Conservation (phyloP, 805 yeast species). For the Candida alai region DNA sequence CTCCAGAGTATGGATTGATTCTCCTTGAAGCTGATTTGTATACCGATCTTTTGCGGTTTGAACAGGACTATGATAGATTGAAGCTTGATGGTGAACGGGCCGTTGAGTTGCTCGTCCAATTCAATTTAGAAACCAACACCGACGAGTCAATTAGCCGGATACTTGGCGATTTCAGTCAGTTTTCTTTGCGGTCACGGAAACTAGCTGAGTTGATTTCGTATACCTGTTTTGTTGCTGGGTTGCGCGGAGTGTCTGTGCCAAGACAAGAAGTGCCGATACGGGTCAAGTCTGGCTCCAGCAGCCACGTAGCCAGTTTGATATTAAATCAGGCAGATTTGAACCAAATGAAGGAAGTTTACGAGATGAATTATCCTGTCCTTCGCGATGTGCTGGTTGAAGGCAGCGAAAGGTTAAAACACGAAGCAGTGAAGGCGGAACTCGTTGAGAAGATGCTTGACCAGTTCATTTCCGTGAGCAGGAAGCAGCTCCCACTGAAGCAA, state of each 20-base stretch:
- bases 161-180: conserved; percentile 14
- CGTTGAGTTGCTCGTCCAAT: conserved; percentile 21
- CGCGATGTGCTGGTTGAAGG: not conserved
- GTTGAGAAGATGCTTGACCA: not conserved
- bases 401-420: not conserved
- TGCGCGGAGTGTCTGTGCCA: no score
- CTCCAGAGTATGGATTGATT: conserved; percentile 3
- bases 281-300: not conserved
- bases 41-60: conserved; percentile 1
- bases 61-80: not conserved
- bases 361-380: not conserved
- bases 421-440: not conserved
- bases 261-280: no score
- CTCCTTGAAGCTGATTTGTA: conserved; percentile 5
- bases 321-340: not conserved
- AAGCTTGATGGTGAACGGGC: conserved; percentile 11
- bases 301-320: conserved; percentile 1
- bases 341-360: not conserved
- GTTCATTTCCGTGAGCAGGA: not conserved
- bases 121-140: conserved; percentile 19
- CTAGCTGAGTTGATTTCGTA: conserved; percentile 16
- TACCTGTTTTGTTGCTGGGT: conserved; percentile 18
- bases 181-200: conserved; percentile 12
- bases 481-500: not conserved
- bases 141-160: conserved; percentile 12